A percentile compares a stretch with the other conserved stretches of the same genome.
These are phyloP conservation scores for Spencermartinsiella europaea DNA, from an alignment of 805 yeast genomes.

Conservation along the genomic window DNA sequence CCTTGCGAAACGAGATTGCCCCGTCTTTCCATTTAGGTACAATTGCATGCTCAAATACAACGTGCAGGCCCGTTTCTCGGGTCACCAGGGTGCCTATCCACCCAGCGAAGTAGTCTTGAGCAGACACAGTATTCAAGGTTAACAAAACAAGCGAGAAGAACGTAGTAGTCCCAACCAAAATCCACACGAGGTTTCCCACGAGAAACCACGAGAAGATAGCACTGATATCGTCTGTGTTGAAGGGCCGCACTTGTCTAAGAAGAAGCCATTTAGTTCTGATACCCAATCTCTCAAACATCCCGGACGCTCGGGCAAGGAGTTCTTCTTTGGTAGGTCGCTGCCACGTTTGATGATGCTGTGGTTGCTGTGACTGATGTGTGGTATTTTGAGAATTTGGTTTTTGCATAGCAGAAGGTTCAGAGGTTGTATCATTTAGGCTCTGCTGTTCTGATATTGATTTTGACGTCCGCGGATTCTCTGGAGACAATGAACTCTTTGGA, in stretches of 20 bases:
- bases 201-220: constrained; percentile 91
- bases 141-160: constrained; percentile 76
- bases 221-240: constrained; percentile 85
- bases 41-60: constrained; percentile 87
- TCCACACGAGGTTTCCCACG: constrained; percentile 76
- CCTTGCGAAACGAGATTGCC: constrained; percentile 74
- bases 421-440: too few species aligned
- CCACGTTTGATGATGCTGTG: not conserved
- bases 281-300: constrained; percentile 37
- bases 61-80: constrained; percentile 72
- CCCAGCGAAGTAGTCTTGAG: constrained; percentile 82
- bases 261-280: constrained; percentile 67
- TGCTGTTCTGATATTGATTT: too few species aligned
- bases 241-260: constrained; percentile 72
- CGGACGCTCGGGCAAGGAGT: constrained; percentile 41
- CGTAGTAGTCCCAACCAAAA: constrained; percentile 86
- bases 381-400: too few species aligned
- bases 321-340: constrained; percentile 32
- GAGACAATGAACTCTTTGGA: too few species aligned
- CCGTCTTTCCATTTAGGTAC: constrained; percentile 94
- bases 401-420: too few species aligned
- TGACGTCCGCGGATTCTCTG: too few species aligned
- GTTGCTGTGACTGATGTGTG: not conserved
- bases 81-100: constrained; percentile 79
- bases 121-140: constrained; percentile 76